Evolutionary conservation across 2,329 filamentous ascomycete species (phyloP).

Genomic region (Aureobasidium zeae): DNA sequence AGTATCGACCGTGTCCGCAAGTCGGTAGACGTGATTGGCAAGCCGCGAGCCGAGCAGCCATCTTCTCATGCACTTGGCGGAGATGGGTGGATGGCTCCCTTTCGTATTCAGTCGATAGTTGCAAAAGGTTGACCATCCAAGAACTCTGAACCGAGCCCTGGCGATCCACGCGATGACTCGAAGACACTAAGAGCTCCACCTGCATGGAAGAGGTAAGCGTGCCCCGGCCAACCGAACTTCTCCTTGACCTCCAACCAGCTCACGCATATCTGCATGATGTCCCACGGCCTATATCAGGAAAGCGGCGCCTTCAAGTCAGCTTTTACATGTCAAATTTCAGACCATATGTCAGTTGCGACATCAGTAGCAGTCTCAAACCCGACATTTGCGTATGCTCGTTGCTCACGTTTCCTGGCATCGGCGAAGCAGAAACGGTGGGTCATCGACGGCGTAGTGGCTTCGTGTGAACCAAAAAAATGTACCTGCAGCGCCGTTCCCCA

Average conservation of each 20-base stretch:
- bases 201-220: slow-evolving; percentile 14
- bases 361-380: slow-evolving; percentile 1
- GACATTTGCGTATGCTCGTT: slow-evolving; percentile 15
- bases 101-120: slow-evolving; percentile 11
- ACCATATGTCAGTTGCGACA: neutral
- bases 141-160: neutral
- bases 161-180: slow-evolving; percentile 8
- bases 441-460: neutral
- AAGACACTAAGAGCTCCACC: slow-evolving; percentile 10
- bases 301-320: no score
- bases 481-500: slow-evolving; percentile 11
- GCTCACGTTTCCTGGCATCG: slow-evolving; percentile 1
- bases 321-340: no score
- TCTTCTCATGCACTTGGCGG: slow-evolving; percentile 8
- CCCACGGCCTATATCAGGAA: no score
- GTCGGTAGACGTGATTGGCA: slow-evolving; percentile 1
- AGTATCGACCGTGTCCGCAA: neutral
- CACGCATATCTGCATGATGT: neutral
- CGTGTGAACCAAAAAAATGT: slow-evolving; percentile 1
- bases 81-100: slow-evolving; percentile 9
- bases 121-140: slow-evolving; percentile 4
- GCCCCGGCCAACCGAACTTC: slow-evolving; percentile 12
- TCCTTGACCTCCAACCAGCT: neutral
- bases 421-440: slow-evolving; percentile 5
- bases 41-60: slow-evolving; percentile 4